A percentile compares a stretch with the other conserved stretches of the same genome.
phyloP scores from a whole-genome alignment of 2,329 filamentous ascomycete genomes.

The Calonectria pseudoreteaudii region DNA sequence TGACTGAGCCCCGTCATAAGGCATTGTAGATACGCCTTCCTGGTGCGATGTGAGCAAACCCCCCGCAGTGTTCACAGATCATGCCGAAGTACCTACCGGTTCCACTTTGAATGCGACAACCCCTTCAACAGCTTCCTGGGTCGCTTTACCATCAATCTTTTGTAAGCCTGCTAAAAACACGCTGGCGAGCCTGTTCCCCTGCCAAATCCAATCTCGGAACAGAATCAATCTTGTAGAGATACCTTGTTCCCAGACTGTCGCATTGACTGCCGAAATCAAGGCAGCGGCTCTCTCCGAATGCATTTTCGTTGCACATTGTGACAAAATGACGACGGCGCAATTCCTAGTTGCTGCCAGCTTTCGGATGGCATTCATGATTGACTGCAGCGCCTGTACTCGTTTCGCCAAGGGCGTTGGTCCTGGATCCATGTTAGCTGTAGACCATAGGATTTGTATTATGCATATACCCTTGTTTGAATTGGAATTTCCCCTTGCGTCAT shows the following conservation, averaged over 20 bases:
- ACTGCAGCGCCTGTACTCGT: conserved; percentile 66
- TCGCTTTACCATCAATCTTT: conserved; percentile 69
- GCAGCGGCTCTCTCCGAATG: conserved; percentile 74
- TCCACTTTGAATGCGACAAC: conserved; percentile 63
- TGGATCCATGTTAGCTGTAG: conserved; percentile 34
- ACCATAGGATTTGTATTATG: conserved; percentile 21
- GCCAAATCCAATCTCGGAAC: conserved; percentile 80
- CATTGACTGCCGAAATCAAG: conserved; percentile 80
- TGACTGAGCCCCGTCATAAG: conserved; percentile 54
- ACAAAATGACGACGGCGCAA: conserved; percentile 80
- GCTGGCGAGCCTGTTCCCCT: conserved; percentile 57
- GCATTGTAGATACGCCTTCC: conserved; percentile 57
- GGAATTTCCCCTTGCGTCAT: conserved; percentile 51
- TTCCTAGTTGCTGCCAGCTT: conserved; percentile 80
- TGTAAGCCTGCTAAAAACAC: conserved; percentile 73
- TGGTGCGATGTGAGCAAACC: conserved; percentile 45
- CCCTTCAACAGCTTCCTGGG: conserved; percentile 53
- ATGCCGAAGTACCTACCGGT: conserved; percentile 50
- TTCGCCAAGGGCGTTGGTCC: conserved; percentile 54
- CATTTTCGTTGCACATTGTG: conserved; percentile 86
- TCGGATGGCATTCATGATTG: conserved; percentile 76
- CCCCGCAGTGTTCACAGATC: conserved; percentile 26
- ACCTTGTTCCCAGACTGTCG: conserved; percentile 83
- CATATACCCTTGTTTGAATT: conserved; percentile 56
- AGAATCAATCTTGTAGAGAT: conserved; percentile 80